Base-by-base conservation (phyloP, 2,329 filamentous ascomycete genomes). In the Gnomoniopsis smithogilvyi region DNA sequence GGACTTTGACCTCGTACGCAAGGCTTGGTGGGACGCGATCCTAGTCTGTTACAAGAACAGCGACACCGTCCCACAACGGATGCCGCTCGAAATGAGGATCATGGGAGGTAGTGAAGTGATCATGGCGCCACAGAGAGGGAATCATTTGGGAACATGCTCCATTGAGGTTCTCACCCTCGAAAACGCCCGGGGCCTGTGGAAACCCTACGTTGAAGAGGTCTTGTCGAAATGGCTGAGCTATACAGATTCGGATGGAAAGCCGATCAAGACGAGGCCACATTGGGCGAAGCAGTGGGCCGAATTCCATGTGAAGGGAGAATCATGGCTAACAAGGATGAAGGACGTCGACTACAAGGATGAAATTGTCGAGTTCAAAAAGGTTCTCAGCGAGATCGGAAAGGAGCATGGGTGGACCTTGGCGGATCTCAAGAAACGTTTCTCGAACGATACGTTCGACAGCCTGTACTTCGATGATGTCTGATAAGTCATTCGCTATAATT, bases 11-110 rank as follows among this genome's bases (percentile, higher is more conserved):
- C 66, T 75, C 21, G 73, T 79, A 1, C 76, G 76, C 54, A 70
- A 71, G 4, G 78, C 78, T 0, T 81, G 78, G 78, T 81, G 78
- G 78, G 78, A 80, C 56, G 76, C 75, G 15, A 79, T 81, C 62
- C 69, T 74, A 6, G 69, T 73, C 1, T 73, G 72, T n/a, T 80
- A 80, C 62, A 64, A 68, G 45, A 66, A 74, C 49, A 64, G 64
- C 10, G 68, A 69, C 7, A 70, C 68, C 2, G 64, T 63, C 34
- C 73, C 77, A 0, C 74, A 78, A 70, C 71, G 76, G 2, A 69
- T 79, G 53, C 72, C 74, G 3, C 70, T 80, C 11, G 76, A 79
- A 57, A 68, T 79, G 69, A 70, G 76, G 22, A 75, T 80, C 59
- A 78, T 76, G 67, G 74, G 71, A 2, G 67, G 66, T n/a, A 75